A percentile compares a stretch with the other conserved stretches of the same genome.
Evolutionary conservation across 176 grass and related monocot genomes (phyloP).

Genomic region (Tillandsia leiboldiana): DNA sequence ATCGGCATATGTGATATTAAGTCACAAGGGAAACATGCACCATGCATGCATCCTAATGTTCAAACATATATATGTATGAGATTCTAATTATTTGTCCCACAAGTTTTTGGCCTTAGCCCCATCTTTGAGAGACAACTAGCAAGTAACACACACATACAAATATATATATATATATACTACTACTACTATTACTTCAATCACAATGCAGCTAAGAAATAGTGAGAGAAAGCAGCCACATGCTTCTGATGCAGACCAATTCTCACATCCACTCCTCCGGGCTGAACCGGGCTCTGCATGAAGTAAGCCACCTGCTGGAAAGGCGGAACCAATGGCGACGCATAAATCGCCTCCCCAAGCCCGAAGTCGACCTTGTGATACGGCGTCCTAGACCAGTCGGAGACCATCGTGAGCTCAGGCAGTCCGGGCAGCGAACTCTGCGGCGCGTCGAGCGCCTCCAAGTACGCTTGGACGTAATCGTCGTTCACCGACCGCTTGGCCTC

Average conservation of each 20-base stretch:
- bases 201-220: constrained; percentile 6
- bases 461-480: not conserved
- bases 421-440: constrained; percentile 1
- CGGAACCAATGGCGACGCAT: constrained; percentile 5
- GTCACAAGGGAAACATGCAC: too few relatives aligned
- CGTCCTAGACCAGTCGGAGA: constrained; percentile 21
- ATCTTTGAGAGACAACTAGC: too few relatives aligned
- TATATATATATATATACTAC: too few relatives aligned
- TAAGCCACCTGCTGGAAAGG: constrained; percentile 12
- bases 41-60: too few relatives aligned
- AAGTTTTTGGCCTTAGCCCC: too few relatives aligned
- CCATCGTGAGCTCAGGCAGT: constrained; percentile 20
- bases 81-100: too few relatives aligned
- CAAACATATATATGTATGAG: too few relatives aligned
- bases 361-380: constrained; percentile 19
- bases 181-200: not conserved
- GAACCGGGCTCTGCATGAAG: constrained; percentile 19
- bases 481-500: constrained; percentile 4
- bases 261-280: constrained; percentile 15
- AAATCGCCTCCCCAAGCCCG: constrained; percentile 6
- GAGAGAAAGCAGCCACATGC: constrained; percentile 10
- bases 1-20: too few relatives aligned
- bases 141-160: too few relatives aligned
- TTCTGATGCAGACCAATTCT: constrained; percentile 17
- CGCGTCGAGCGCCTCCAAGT: constrained; percentile 10